Base-by-base conservation (phyloP, 352 stramenopile genomes). In the Blastocystis sp. region DNA sequence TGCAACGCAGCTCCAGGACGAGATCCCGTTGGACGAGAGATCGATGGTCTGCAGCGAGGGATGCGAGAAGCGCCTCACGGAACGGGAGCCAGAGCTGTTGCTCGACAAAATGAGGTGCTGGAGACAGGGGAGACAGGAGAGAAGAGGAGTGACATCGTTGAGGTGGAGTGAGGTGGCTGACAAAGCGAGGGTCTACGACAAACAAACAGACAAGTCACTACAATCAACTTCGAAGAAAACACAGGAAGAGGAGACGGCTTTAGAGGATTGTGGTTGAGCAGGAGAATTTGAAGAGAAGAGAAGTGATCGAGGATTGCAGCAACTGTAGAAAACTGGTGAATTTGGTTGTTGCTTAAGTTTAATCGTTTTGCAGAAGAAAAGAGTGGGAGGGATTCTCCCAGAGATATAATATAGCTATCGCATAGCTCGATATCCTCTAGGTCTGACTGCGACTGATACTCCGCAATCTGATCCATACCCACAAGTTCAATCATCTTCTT, bases 391-490 rank as follows among this genome's bases (percentile, higher is more conserved):
- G 20, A 30, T 6, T 30, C 54, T 1, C 70, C 70, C 34, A 81
- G 39, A 4, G 53, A 41, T 0, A 37, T 41, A 41, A 81, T 81
- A 26, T 11, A 30, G 5, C 37, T 24, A 63, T 81, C 37, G 7
- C 7, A 62, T 3, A 81, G 70, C 41, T 81, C 70, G 5, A 47
- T 53, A 3, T 41, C 55, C n/a, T 34, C 37, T 18, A 63, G 63
- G 50, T 26, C 53, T n/a, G 11, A 20, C 16, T 63, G 20, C 45
- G 18, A 30, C 45, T 81, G 70, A 8, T 62, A 41, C 3, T 81
- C 70, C 34, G 70, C 70, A 63, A 81, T 81, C 5, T 50, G 26
- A 34, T 81, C 70, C 26, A 81, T 66, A 16, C 70, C 70, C 8
- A 81, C 70, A 8, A 81, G 45, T 41, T 81, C 47, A 53, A 63